phyloP scores from a whole-genome alignment of 441 rosid species.

The Omphalea diandra region DNA sequence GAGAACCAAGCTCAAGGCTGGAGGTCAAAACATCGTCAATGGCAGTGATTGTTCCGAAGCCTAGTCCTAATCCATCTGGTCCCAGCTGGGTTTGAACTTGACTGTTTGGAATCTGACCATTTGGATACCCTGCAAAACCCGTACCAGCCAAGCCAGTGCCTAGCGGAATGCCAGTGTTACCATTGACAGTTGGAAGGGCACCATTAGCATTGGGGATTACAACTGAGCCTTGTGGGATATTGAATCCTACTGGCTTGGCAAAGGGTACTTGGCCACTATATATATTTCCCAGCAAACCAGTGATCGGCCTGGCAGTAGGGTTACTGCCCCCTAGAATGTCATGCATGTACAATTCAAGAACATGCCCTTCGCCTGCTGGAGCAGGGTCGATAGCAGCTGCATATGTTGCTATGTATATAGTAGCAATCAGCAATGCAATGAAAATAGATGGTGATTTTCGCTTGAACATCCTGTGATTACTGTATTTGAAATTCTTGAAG shows the following conservation, averaged over 20 bases:
- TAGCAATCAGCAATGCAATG: conserved; percentile 27
- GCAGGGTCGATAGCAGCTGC: conserved; percentile 44
- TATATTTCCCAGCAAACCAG: conserved; percentile 87
- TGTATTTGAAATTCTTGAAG: conserved; percentile 10
- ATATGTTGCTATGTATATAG: conserved; percentile 13
- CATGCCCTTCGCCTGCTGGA: conserved; percentile 39
- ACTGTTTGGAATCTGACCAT: conserved; percentile 42
- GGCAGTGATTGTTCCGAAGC: conserved; percentile 87
- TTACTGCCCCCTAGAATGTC: conserved; percentile 86
- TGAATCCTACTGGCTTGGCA: conserved; percentile 75
- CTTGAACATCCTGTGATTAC: conserved; percentile 40
- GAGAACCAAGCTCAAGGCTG: conserved; percentile 72
- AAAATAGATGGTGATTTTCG: conserved; percentile 30
- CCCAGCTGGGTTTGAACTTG: conserved; percentile 67
- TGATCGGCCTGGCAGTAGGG: conserved; percentile 85
- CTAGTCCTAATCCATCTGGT: conserved; percentile 79
- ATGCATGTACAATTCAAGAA: conserved; percentile 82
- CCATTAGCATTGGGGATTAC: conserved; percentile 89
- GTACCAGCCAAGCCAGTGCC: conserved; percentile 92
- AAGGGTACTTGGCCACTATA: conserved; percentile 90
- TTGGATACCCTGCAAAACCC: conserved; percentile 41
- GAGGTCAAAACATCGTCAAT: conserved; percentile 74
- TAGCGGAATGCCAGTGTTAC: conserved; percentile 68
- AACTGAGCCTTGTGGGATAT: conserved; percentile 57
- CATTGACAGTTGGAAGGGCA: conserved; percentile 73